Conservation (phyloP, 805 yeast genomes). For the Zygotorulaspora danielsina region DNA sequence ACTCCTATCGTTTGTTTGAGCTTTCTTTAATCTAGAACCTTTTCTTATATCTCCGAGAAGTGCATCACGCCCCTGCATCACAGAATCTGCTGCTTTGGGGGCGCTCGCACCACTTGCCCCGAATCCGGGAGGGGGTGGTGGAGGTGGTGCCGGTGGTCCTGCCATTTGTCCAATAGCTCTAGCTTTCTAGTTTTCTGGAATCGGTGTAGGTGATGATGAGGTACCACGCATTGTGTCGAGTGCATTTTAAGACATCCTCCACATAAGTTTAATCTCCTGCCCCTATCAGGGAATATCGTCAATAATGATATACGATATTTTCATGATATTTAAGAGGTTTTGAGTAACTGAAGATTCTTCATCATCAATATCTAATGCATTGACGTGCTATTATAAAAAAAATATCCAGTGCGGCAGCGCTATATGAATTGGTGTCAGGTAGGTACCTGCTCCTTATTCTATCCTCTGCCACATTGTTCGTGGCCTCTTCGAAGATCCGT, state of each 20-base stretch:
- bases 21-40: slow-evolving; percentile 56
- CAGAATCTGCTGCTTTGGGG: slow-evolving; percentile 32
- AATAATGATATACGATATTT: not conserved
- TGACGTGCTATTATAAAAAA: too few relatives aligned
- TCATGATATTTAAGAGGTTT: not conserved
- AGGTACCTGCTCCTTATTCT: slow-evolving; percentile 3
- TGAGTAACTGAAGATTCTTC: too few relatives aligned
- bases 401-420: too few relatives aligned
- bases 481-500: slow-evolving; percentile 48
- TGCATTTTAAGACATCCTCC: too few relatives aligned
- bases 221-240: too few relatives aligned
- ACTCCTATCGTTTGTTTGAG: slow-evolving; percentile 63
- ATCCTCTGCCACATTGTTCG: not conserved
- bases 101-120: slow-evolving; percentile 33
- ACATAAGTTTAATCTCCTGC: too few relatives aligned
- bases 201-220: too few relatives aligned
- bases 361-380: too few relatives aligned
- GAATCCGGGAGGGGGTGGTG: slow-evolving; percentile 50
- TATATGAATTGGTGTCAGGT: not conserved
- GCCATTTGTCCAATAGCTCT: too few relatives aligned
- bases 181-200: too few relatives aligned
- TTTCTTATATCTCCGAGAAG: slow-evolving; percentile 80
- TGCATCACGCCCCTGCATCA: slow-evolving; percentile 45
- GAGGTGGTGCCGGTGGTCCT: slow-evolving; percentile 50
- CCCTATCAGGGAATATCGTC: too few relatives aligned